Percentiles rank a stretch among this genome's conserved stretches.
Evolutionary conservation across 2,329 filamentous ascomycete species (phyloP).

Genomic region (Botryotinia globosa): DNA sequence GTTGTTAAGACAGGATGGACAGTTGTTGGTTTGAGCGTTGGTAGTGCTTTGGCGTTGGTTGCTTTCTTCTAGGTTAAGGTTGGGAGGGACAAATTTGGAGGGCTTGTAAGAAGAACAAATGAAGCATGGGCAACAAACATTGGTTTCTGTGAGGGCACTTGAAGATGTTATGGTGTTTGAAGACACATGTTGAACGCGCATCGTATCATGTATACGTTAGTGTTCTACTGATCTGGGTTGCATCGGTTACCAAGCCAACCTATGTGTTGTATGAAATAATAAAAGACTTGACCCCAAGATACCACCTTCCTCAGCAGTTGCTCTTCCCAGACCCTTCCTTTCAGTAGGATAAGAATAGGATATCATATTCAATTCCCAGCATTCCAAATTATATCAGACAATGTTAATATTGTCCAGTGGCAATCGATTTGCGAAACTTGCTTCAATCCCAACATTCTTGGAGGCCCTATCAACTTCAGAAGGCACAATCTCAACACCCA

Average conservation of each 20-base stretch:
- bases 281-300: not conserved
- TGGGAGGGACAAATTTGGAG: not conserved
- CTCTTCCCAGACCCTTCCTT: not conserved
- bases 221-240: not conserved
- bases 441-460: not conserved
- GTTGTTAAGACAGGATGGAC: slow-evolving; percentile 65
- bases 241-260: not conserved
- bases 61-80: slow-evolving; percentile 27
- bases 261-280: not conserved
- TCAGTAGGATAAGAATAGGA: no score
- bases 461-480: not conserved
- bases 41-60: slow-evolving; percentile 43
- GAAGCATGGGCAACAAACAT: not conserved
- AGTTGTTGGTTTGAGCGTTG: slow-evolving; percentile 55
- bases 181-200: not conserved
- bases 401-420: not conserved
- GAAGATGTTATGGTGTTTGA: not conserved
- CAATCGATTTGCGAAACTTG: not conserved
- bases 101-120: slow-evolving; percentile 7
- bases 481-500: not conserved
- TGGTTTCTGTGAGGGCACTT: not conserved
- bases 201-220: not conserved
- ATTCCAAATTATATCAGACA: not conserved
- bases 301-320: not conserved
- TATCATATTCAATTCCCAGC: not conserved